Conservation (phyloP, 768 basidiomycete genomes). For the Galerina sulciceps region DNA sequence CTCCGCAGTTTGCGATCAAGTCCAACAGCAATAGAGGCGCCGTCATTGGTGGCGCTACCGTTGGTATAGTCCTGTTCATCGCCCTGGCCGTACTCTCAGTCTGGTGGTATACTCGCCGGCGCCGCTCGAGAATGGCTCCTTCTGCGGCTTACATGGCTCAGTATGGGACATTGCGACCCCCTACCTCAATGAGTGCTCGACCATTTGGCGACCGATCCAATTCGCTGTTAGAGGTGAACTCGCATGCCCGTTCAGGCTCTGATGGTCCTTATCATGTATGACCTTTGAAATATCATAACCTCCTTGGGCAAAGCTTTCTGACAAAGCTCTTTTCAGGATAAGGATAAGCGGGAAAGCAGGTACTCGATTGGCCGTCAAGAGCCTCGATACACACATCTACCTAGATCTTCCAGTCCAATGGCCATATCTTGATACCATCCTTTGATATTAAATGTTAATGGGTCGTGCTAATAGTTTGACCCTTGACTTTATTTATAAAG, state of each 20-base stretch:
- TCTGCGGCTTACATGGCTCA: slow-evolving; percentile 20
- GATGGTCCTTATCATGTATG: not conserved
- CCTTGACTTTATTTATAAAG: too few relatives aligned
- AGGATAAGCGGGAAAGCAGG: not conserved
- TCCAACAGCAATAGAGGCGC: slow-evolving; percentile 36
- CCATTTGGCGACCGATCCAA: slow-evolving; percentile 11
- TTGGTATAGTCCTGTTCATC: slow-evolving; percentile 38
- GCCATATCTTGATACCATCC: not conserved
- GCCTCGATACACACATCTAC: not conserved
- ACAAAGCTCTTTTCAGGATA: not conserved
- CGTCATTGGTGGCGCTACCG: slow-evolving; percentile 54
- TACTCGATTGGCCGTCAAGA: not conserved
- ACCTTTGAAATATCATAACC: not conserved
- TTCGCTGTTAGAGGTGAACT: not conserved
- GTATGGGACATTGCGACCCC: slow-evolving; percentile 13
- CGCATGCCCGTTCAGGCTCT: not conserved
- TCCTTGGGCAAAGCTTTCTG: not conserved
- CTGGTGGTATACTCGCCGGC: slow-evolving; percentile 16
- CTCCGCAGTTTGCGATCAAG: not conserved
- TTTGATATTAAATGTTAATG: not conserved
- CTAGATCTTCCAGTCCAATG: not conserved
- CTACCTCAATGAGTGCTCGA: slow-evolving; percentile 14
- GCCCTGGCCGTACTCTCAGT: slow-evolving; percentile 28
- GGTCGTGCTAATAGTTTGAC: too few relatives aligned
- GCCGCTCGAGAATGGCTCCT: slow-evolving; percentile 15